Evolutionary conservation across 148 eudicot genomes (phyloP).

Genomic region (Simmondsia chinensis): DNA sequence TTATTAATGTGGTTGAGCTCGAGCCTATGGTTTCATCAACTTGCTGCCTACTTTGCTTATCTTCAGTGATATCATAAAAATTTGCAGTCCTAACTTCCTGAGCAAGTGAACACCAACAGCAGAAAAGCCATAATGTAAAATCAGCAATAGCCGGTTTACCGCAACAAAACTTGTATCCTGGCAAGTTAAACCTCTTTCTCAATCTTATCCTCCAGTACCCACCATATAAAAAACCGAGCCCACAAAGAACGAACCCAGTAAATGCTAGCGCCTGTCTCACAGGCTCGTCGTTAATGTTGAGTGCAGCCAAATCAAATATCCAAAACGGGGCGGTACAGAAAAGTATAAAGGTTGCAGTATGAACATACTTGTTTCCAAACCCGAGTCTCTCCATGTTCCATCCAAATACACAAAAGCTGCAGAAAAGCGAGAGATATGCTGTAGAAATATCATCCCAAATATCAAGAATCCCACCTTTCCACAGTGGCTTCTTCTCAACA

Average conservation of each 20-base stretch:
- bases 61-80: slow-evolving; percentile 58
- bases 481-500: slow-evolving; percentile 45
- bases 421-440: slow-evolving; percentile 70
- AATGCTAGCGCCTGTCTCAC: slow-evolving; percentile 61
- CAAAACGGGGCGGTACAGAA: slow-evolving; percentile 91
- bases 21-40: slow-evolving; percentile 16
- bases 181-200: slow-evolving; percentile 84
- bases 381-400: slow-evolving; percentile 99
- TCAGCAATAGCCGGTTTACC: slow-evolving; percentile 59
- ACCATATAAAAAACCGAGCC: slow-evolving; percentile 81
- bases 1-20: too few relatives aligned
- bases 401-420: slow-evolving; percentile 86
- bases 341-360: slow-evolving; percentile 74
- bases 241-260: slow-evolving; percentile 67
- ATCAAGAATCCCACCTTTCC: slow-evolving; percentile 85
- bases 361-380: slow-evolving; percentile 92
- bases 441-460: slow-evolving; percentile 82
- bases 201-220: slow-evolving; percentile 96
- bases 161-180: slow-evolving; percentile 53
- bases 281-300: slow-evolving; percentile 53
- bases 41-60: slow-evolving; percentile 45
- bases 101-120: slow-evolving; percentile 98
- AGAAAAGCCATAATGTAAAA: slow-evolving; percentile 72
- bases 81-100: slow-evolving; percentile 92
- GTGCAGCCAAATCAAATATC: slow-evolving; percentile 81